These are phyloP conservation scores for Rhododendron vialii DNA, from an alignment of 148 eudicot species.

Conservation along the genomic window DNA sequence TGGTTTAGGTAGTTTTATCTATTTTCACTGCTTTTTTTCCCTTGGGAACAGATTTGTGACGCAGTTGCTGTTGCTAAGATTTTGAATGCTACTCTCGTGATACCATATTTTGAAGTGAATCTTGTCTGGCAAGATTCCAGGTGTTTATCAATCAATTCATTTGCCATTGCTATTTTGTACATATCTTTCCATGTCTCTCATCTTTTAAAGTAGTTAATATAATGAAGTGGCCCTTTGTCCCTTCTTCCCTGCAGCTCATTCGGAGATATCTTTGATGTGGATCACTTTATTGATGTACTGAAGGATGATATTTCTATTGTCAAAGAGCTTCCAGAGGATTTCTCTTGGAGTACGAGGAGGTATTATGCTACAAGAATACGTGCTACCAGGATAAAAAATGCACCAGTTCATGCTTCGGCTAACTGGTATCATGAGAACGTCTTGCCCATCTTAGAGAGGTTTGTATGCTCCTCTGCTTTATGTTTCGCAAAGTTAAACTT, in stretches of 20 bases:
- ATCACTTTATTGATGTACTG: slow-evolving; percentile 78
- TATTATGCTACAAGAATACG: slow-evolving; percentile 85
- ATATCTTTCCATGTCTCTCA: not conserved
- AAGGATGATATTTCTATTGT: slow-evolving; percentile 83
- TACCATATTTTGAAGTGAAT: slow-evolving; percentile 94
- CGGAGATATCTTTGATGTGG: slow-evolving; percentile 88
- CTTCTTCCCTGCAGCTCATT: slow-evolving; percentile 55
- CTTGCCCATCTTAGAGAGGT: slow-evolving; percentile 76
- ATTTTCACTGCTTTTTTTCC: not conserved
- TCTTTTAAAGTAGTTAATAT: slow-evolving; percentile 6
- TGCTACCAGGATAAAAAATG: slow-evolving; percentile 79
- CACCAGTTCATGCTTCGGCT: slow-evolving; percentile 97
- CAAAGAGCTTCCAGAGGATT: slow-evolving; percentile 80
- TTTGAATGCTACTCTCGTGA: slow-evolving; percentile 88
- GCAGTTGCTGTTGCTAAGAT: slow-evolving; percentile 98
- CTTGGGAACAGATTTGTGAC: slow-evolving; percentile 68
- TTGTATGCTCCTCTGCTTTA: slow-evolving; percentile 11
- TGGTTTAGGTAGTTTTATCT: not conserved
- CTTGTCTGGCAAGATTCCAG: slow-evolving; percentile 98
- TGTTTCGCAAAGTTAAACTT: not conserved
- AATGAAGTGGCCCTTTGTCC: not conserved
- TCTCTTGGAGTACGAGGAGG: slow-evolving; percentile 92
- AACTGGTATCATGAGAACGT: slow-evolving; percentile 90
- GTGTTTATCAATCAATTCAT: slow-evolving; percentile 21
- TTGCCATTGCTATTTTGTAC: not conserved